Percentiles rank a stretch among this genome's conserved stretches.
phyloP scores from a whole-genome alignment of 2,329 filamentous ascomycete genomes.

The Stemphylium lycopersici region DNA sequence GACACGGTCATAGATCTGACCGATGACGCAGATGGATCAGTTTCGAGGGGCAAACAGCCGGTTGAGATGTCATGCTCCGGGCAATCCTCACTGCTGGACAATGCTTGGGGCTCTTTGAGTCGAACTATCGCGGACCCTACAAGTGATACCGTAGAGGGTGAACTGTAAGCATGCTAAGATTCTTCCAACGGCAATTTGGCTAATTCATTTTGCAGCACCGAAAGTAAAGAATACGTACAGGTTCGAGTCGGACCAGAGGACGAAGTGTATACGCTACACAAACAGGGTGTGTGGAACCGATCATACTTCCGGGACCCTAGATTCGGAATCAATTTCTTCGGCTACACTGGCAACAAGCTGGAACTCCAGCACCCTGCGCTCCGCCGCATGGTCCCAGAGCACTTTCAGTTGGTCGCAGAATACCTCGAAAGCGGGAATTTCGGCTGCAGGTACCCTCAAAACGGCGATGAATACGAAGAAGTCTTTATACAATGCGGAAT shows the following conservation, averaged over 20 bases:
- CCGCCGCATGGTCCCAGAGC: slow-evolving; percentile 15
- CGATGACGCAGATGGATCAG: background rate
- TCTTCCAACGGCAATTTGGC: background rate
- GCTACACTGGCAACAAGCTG: slow-evolving; percentile 20
- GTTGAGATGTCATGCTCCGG: background rate
- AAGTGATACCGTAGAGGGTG: slow-evolving; percentile 24
- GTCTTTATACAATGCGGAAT: slow-evolving; percentile 26
- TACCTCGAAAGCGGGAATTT: slow-evolving; percentile 33
- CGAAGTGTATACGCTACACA: slow-evolving; percentile 18
- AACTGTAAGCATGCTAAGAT: slow-evolving; percentile 19
- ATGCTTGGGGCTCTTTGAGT: background rate
- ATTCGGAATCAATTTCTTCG: slow-evolving; percentile 16
- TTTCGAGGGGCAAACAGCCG: background rate
- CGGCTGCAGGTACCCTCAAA: slow-evolving; percentile 19
- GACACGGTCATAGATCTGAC: background rate
- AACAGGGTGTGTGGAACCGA: slow-evolving; percentile 18
- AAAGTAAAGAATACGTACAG: slow-evolving; percentile 29
- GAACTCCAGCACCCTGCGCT: slow-evolving; percentile 26
- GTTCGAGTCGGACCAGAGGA: slow-evolving; percentile 25
- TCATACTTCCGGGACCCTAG: slow-evolving; percentile 22
- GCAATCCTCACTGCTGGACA: background rate
- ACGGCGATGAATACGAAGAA: slow-evolving; percentile 15
- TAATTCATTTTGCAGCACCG: slow-evolving; percentile 4
- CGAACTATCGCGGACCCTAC: slow-evolving; percentile 1
- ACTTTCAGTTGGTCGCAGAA: slow-evolving; percentile 37